Evolutionary conservation across 345 rosid genomes (phyloP).

Genomic region (Streptanthus diversifolius): DNA sequence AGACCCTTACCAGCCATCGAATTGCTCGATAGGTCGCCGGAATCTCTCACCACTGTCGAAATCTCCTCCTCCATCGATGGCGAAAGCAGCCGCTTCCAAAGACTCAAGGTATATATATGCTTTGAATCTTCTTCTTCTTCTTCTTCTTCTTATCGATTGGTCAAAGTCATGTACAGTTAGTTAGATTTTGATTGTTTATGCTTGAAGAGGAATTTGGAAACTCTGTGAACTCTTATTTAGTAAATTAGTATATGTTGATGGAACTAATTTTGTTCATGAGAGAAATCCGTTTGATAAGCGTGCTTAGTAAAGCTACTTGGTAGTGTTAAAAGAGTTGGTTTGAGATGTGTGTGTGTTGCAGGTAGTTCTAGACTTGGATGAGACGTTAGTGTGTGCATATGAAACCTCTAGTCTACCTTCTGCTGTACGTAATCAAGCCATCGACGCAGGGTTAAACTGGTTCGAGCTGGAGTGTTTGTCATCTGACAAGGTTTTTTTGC

Average conservation of each 20-base stretch:
- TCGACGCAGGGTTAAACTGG: conserved; percentile 76
- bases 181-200: conserved; percentile 3
- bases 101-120: conserved; percentile 57
- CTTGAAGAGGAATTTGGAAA: not conserved
- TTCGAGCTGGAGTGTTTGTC: conserved; percentile 91
- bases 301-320: too few species aligned
- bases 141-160: not conserved
- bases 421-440: conserved; percentile 59
- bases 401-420: conserved; percentile 81
- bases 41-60: conserved; percentile 47
- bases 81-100: conserved; percentile 25
- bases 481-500: conserved; percentile 69
- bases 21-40: conserved; percentile 42
- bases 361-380: conserved; percentile 99
- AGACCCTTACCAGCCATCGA: conserved; percentile 74
- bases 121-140: too few species aligned
- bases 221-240: too few species aligned
- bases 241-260: too few species aligned
- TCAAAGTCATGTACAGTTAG: not conserved
- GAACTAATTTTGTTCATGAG: too few species aligned
- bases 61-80: conserved; percentile 37
- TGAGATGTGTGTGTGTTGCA: conserved; percentile 33
- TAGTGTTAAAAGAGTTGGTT: not conserved
- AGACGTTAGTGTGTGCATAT: conserved; percentile 89
- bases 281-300: too few species aligned